phyloP scores from a whole-genome alignment of 176 grass and related monocot species.

The Cenchrus americanus region DNA sequence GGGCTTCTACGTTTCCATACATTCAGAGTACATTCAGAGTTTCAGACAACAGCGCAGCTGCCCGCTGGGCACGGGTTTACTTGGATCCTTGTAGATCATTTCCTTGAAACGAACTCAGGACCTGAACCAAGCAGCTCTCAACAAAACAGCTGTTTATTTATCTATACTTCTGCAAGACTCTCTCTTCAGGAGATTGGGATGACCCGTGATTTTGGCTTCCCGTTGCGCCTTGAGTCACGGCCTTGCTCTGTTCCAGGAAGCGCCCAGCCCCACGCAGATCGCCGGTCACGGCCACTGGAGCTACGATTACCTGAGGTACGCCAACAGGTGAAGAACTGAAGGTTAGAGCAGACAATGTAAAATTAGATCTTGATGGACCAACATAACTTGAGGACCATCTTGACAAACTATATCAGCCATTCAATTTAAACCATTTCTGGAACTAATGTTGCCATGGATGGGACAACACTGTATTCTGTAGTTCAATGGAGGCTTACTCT shows the following conservation, averaged over 20 bases:
- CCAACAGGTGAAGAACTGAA: not conserved
- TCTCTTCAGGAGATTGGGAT: slow-evolving; percentile 48
- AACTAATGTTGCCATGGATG: not conserved
- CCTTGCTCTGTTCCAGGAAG: slow-evolving; percentile 47
- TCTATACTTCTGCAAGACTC: not conserved
- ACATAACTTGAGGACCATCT: not conserved
- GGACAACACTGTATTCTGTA: not conserved
- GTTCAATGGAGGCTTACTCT: not conserved
- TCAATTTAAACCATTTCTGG: not conserved
- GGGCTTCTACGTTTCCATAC: not conserved
- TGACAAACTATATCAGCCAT: not conserved
- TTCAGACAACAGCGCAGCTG: not conserved
- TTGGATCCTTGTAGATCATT: not conserved
- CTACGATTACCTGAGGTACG: slow-evolving; percentile 27
- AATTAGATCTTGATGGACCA: not conserved
- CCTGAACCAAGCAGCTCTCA: slow-evolving; percentile 2
- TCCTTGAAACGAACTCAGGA: not conserved
- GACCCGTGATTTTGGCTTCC: slow-evolving; percentile 40
- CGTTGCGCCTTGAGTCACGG: slow-evolving; percentile 28
- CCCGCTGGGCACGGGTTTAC: not conserved
- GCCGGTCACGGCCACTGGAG: slow-evolving; percentile 16
- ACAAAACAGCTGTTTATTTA: slow-evolving; percentile 5
- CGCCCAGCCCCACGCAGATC: slow-evolving; percentile 30
- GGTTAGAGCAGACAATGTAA: not conserved
- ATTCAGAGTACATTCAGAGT: not conserved